Conservation (phyloP, 2,329 filamentous ascomycete species). For the Phialemoniopsis sp. region DNA sequence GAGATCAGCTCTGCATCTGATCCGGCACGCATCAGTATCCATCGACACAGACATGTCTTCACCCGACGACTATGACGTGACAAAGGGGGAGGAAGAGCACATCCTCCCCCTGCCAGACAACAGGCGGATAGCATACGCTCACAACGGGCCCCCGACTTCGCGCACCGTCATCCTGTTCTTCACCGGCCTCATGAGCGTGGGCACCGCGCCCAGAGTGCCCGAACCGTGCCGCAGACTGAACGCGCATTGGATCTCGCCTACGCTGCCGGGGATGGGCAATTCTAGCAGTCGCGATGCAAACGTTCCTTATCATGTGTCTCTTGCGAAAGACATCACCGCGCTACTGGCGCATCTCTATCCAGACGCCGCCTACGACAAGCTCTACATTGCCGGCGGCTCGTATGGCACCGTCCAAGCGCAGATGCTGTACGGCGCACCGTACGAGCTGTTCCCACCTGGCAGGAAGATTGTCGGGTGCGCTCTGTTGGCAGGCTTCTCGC, state of each 20-base stretch:
- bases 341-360: conserved; percentile 12
- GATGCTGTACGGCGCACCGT: conserved; percentile 15
- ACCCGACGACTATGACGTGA: neutral
- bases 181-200: conserved; percentile 13
- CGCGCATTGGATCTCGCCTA: conserved; percentile 12
- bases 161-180: conserved; percentile 15
- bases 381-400: conserved; percentile 13
- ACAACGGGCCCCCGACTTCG: conserved; percentile 11
- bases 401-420: conserved; percentile 15
- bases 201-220: conserved; percentile 10
- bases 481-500: conserved; percentile 12
- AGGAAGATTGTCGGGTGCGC: conserved; percentile 11
- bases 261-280: conserved; percentile 10
- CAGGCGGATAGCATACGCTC: conserved; percentile 14
- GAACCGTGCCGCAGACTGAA: conserved; percentile 5
- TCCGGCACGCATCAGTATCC: too few species aligned
- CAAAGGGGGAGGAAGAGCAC: conserved; percentile 10
- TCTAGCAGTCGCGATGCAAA: conserved; percentile 6
- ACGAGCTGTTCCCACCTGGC: conserved; percentile 12
- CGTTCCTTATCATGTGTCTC: conserved; percentile 4
- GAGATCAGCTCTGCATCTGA: too few species aligned
- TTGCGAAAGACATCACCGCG: conserved; percentile 5
- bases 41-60: too few species aligned
- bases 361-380: conserved; percentile 4
- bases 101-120: conserved; percentile 7